Base-by-base conservation (phyloP, 2,329 filamentous ascomycete species). In the Amauroascus niger region DNA sequence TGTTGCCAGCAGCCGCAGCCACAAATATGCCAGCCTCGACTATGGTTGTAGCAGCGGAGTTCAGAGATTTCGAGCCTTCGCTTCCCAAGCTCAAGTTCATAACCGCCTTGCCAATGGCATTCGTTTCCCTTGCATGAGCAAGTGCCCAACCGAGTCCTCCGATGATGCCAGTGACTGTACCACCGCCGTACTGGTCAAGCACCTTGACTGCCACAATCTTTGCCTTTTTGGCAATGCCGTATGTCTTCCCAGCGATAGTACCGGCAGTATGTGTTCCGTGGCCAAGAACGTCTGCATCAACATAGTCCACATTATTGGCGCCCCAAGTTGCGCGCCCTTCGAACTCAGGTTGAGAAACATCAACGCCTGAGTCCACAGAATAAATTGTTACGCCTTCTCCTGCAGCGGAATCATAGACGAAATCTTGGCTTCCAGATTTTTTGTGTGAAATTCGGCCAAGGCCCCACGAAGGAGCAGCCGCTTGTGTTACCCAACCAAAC, bases 181-280 rank as follows among this genome's bases (percentile, higher is more conserved):
- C 73, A 8, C 71, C 61, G 28, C 66, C 67, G 40, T 71, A 70
- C 14, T 76, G 67, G 32, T 39, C 9, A 2, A 49, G 35, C 55
- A 68, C 75, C 63, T 77, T 79, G 54, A 81, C 74, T 45, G 74
- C 75, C 33, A 71, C 59, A n/a, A 72, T 52, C 18, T 58, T 65
- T 26, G 68, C 63, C 52, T 65, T 64, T 59, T 71, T 70, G n/a
- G 69, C 64, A 52, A 72, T 61, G 49, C 70, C 69, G 51, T 64
- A 71, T 2, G 61, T 65, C 37, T 59, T 62, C 7, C 63, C 63
- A 8, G 57, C 68, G 30, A 69, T 64, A 30, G 66, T 72, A 22
- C 65, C 68, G 5, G 70, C 63, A 53, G 67, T 64, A 55, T 72
- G 69, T 6, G 70, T 71, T 18, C 70, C 70, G 52, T 72, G 69